A percentile compares a stretch with the other conserved stretches of the same genome.
phyloP scores from a whole-genome alignment of 176 grass and related monocot species.

The Themeda triandra region DNA sequence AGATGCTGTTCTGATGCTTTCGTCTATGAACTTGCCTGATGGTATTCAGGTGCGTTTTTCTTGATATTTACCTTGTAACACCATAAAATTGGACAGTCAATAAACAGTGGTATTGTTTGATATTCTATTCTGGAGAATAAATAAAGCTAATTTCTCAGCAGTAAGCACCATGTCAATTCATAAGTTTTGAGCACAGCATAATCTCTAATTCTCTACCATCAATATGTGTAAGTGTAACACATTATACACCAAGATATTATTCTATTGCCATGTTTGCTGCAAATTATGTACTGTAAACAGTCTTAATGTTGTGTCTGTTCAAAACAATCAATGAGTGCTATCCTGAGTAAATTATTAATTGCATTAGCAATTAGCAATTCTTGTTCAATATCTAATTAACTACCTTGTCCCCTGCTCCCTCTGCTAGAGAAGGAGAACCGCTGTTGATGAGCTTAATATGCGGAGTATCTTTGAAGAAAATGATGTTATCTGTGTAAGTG shows the following conservation, averaged over 20 bases:
- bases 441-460: conserved; percentile 97
- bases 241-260: not conserved
- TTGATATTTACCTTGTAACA: not conserved
- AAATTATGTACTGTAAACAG: not conserved
- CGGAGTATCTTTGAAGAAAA: conserved; percentile 90
- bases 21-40: conserved; percentile 91
- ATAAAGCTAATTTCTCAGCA: not conserved
- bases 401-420: not conserved
- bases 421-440: conserved; percentile 88
- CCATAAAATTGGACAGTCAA: not conserved
- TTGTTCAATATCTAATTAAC: conserved; percentile 20
- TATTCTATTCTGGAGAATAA: not conserved
- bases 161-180: not conserved
- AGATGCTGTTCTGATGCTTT: conserved; percentile 95
- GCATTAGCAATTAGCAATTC: not conserved
- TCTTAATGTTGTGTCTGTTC: not conserved
- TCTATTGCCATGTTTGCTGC: not conserved
- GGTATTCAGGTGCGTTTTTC: conserved; percentile 76
- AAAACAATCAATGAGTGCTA: not conserved
- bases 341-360: not conserved
- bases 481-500: conserved; percentile 97
- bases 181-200: not conserved
- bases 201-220: not conserved
- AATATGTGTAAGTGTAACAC: not conserved
- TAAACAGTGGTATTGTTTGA: not conserved